Evolutionary conservation across 1,139 yeast genomes (phyloP), one percentile per base, ranked within the genome.

Genomic region (Geotrichum europaeum): DNA sequence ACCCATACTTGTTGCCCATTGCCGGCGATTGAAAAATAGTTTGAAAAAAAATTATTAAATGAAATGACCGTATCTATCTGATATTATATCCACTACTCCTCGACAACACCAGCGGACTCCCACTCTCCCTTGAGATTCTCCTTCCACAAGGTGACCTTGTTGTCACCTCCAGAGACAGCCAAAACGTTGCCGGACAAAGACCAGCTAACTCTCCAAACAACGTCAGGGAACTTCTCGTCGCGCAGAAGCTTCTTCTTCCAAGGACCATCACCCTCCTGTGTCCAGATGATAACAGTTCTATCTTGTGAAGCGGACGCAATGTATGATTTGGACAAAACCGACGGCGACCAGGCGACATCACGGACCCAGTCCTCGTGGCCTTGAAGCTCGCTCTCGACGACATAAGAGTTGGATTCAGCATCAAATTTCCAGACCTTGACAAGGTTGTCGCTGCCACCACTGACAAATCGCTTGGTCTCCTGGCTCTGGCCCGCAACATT

Each of bases 221-320:
- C 97, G 72, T 94, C 99, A 20, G 97, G 95, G 80, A 94, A 94
- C 72, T 85, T 87, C 57, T 89, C 96, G 45, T 82, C 82, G 58
- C 86, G 84, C 72, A 95, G 81, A 54, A 81, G 77, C 64, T 69
- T 70, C 74, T 87, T 88, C 73, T 85, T 85, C 99, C 99, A 95
- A 63, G 80, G 79, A 3, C 86, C 88, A 62, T 77, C 78, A 60
- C 79, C 82, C 65, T 87, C 92, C 70, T 84, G 86, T 28, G 96
- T 86, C 99, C 99, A 94, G 72, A 94, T 89, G 65, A 91, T 81
- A 61, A 95, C 98, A 0, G 96, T 88, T 72, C 91, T 86, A 74
- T 95, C 99, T 77, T 95, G 99, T 22, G 98, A 92, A 18, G 97
- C 98, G 54, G 97, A 87, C n/a, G 99, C 99, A 70, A 94, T 88